A percentile compares a stretch with the other conserved stretches of the same genome.
Evolutionary conservation across 1,284 basidiomycete genomes (phyloP).

Genomic region (Xanthoconium separans): DNA sequence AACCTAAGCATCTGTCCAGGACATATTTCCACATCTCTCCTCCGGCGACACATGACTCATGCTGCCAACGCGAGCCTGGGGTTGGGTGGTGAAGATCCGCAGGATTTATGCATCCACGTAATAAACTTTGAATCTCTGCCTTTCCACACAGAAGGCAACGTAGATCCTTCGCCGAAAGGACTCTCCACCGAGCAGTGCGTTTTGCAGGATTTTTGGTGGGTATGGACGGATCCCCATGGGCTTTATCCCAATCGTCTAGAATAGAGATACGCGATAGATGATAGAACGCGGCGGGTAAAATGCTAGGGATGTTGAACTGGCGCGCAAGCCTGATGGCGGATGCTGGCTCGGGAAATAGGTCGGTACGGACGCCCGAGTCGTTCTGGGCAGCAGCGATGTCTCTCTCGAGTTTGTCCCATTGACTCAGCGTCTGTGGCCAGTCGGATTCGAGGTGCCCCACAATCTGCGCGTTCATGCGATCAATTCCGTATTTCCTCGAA

Average conservation of each 20-base stretch:
- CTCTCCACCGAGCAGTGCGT: slow-evolving; percentile 9
- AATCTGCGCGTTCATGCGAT: slow-evolving; percentile 8
- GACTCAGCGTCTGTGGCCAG: slow-evolving; percentile 10
- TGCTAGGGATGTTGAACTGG: slow-evolving; percentile 5
- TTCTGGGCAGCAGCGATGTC: neutral
- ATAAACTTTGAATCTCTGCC: neutral
- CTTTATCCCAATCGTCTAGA: slow-evolving; percentile 12
- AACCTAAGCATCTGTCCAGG: neutral
- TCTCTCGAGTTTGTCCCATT: slow-evolving; percentile 13
- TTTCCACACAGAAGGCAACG: slow-evolving; percentile 10
- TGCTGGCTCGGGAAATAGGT: slow-evolving; percentile 11
- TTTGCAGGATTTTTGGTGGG: neutral
- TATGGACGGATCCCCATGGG: neutral
- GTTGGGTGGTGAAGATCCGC: neutral
- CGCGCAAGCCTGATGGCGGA: slow-evolving; percentile 9
- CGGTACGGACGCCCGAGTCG: neutral
- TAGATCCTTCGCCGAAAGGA: slow-evolving; percentile 7
- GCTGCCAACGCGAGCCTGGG: too few relatives aligned
- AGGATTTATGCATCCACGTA: neutral
- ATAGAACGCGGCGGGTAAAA: slow-evolving; percentile 15
- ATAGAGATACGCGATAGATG: slow-evolving; percentile 17
- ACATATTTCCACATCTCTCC: neutral
- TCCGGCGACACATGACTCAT: neutral
- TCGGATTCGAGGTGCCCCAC: slow-evolving; percentile 4
- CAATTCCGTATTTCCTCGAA: slow-evolving; percentile 13